Percentiles rank a stretch among this genome's conserved stretches.
These are phyloP conservation scores for Hamigera avellanea DNA, from an alignment of 495 filamentous ascomycete species.

Conservation along the genomic window DNA sequence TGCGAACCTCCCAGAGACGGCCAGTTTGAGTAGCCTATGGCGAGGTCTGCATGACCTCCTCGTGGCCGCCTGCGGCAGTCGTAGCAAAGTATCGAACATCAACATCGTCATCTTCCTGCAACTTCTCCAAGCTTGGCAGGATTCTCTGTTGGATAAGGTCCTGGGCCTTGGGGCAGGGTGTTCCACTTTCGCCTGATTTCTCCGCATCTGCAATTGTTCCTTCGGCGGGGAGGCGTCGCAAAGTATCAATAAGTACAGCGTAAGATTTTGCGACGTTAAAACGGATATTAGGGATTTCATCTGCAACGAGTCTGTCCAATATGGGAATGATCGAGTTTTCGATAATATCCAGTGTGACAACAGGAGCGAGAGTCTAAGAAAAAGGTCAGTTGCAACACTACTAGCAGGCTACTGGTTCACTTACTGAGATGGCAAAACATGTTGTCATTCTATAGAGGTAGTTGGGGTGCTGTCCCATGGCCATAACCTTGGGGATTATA, in stretches of 20 bases:
- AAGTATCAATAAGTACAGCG: constrained; percentile 70
- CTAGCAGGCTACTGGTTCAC: constrained; percentile 16
- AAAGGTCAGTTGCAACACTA: constrained; percentile 19
- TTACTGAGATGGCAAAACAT: constrained; percentile 93
- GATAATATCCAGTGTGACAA: constrained; percentile 84
- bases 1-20: background rate
- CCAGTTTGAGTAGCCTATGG: constrained; percentile 17
- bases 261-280: constrained; percentile 99
- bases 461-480: constrained; percentile 94
- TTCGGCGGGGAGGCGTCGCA: constrained; percentile 78
- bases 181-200: constrained; percentile 52
- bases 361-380: constrained; percentile 76
- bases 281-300: constrained; percentile 96
- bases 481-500: constrained; percentile 97
- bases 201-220: constrained; percentile 77
- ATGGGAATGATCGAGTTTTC: constrained; percentile 90
- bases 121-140: constrained; percentile 82
- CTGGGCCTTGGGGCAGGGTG: constrained; percentile 59
- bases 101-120: constrained; percentile 92
- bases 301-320: constrained; percentile 80
- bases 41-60: constrained; percentile 39
- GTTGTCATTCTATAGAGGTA: constrained; percentile 99
- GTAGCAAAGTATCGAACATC: constrained; percentile 94
- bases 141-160: constrained; percentile 81
- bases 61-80: constrained; percentile 43